Evolutionary conservation across 2,329 filamentous ascomycete species (phyloP), one percentile per base, ranked within the genome.

Genomic region (Colletotrichum echinochloae): DNA sequence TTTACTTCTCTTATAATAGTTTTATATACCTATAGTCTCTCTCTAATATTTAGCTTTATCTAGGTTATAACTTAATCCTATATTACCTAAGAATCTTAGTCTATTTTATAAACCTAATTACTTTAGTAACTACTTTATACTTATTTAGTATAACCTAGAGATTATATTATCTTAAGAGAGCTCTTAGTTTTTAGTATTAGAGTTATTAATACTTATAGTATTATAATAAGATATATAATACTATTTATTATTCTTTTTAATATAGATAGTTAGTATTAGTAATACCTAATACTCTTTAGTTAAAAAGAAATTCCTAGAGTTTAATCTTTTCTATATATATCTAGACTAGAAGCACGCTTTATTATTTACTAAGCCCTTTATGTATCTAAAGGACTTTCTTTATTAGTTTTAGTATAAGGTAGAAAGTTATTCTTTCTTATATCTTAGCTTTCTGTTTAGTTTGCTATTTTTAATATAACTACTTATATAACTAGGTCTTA

Each of bases 241-340:
- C 67, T n/a, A 44, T 68, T 61, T 68, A 51, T 60, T 39, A 52
- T 67, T 56, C 64, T 68, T 70, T 49, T 12, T 57, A 14, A 57
- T 37, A 73, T 55, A 23, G 37, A 61, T 52, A 71, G 57, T 46
- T 63, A 9, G 35, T 44, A 57, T 63, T 30, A 11, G 33, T 69
- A 16, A 61, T 28, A 7, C 60, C 65, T 30, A 30, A 65, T 23
- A 66, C 65, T 73, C 57, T 73, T 66, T 37, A 57, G 60, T 51
- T 73, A 26, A 73, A 71, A 61, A 71, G 65, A 28, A 73, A 71
- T 37, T 65, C 28, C 6, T 60, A 63, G 5, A 69, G 65, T 23
- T 56, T 33, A 16, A 71, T 71, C 55, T 69, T 69, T n/a, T 71
- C 55, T 0, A 49, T 72, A 18, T 30, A 41, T 9, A 71, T 65